Evolutionary conservation across 768 basidiomycete species (phyloP).

Genomic region (Nevesoporus exiguus): DNA sequence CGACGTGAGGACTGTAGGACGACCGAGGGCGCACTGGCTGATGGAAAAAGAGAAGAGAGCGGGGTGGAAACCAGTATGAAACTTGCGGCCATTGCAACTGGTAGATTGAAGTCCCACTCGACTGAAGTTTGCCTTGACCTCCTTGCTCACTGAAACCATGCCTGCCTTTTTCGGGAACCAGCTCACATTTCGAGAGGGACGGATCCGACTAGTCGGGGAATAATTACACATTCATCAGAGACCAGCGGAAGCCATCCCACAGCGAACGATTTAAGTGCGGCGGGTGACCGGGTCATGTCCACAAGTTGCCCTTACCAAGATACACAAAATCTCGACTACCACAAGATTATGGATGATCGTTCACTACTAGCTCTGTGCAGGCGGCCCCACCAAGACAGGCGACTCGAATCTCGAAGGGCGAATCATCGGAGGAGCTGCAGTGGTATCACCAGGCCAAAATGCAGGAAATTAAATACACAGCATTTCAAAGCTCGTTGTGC

Average conservation of each 20-base stretch:
- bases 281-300: background rate
- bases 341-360: background rate
- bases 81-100: conserved; percentile 23
- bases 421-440: conserved; percentile 9
- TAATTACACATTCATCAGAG: too few species aligned
- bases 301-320: background rate
- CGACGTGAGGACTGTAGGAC: conserved; percentile 59
- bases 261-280: background rate
- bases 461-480: conserved; percentile 1
- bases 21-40: conserved; percentile 46
- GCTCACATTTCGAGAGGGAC: background rate
- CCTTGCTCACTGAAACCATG: conserved; percentile 5
- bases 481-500: conserved; percentile 5
- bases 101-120: background rate
- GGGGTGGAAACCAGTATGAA: conserved; percentile 52
- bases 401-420: conserved; percentile 12
- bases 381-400: background rate
- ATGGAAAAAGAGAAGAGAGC: conserved; percentile 60
- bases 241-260: background rate
- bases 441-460: conserved; percentile 2
- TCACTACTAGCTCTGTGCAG: background rate
- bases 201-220: too few species aligned
- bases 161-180: conserved; percentile 24
- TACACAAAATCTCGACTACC: background rate
- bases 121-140: background rate